A percentile compares a stretch with the other conserved stretches of the same genome.
Conservation (phyloP, 1,139 yeast species). For the Yamadazyma blattariae region DNA sequence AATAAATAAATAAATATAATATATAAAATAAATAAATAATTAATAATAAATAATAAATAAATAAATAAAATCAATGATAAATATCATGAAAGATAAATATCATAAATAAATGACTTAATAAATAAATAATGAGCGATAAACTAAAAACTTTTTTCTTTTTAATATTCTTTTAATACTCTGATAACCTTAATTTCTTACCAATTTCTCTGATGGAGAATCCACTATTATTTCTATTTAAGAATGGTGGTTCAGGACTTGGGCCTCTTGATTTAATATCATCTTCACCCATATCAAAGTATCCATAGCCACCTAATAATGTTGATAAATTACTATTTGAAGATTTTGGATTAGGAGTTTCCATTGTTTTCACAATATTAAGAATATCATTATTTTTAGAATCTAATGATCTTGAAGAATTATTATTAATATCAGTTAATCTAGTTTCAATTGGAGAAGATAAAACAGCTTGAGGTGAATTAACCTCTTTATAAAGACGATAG, state of each 20-base stretch:
- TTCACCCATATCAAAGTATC: slow-evolving; percentile 73
- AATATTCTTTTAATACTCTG: slow-evolving; percentile 57
- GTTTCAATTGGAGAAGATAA: slow-evolving; percentile 16
- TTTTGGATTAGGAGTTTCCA: slow-evolving; percentile 15
- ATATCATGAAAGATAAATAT: no score
- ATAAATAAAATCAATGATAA: slow-evolving; percentile 5
- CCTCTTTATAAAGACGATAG: slow-evolving; percentile 52
- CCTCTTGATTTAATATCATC: slow-evolving; percentile 68
- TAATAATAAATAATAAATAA: slow-evolving; percentile 4
- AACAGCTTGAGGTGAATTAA: slow-evolving; percentile 17
- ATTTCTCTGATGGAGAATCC: slow-evolving; percentile 59
- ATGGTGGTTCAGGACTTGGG: slow-evolving; percentile 66
- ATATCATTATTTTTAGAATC: slow-evolving; percentile 3
- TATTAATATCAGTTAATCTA: slow-evolving; percentile 4
- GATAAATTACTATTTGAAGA: slow-evolving; percentile 23
- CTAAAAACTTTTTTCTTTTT: no score
- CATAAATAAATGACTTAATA: slow-evolving; percentile 9
- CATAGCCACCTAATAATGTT: slow-evolving; percentile 76
- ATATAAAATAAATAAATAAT: slow-evolving; percentile 6
- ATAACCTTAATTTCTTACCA: slow-evolving; percentile 68
- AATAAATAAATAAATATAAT: slow-evolving; percentile 4
- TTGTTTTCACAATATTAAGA: slow-evolving; percentile 5
- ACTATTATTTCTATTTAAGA: slow-evolving; percentile 39
- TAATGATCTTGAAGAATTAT: slow-evolving; percentile 1
- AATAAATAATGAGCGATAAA: slow-evolving; percentile 7